Conservation (phyloP, 805 yeast genomes). For the Phaffomyces opuntiae region DNA sequence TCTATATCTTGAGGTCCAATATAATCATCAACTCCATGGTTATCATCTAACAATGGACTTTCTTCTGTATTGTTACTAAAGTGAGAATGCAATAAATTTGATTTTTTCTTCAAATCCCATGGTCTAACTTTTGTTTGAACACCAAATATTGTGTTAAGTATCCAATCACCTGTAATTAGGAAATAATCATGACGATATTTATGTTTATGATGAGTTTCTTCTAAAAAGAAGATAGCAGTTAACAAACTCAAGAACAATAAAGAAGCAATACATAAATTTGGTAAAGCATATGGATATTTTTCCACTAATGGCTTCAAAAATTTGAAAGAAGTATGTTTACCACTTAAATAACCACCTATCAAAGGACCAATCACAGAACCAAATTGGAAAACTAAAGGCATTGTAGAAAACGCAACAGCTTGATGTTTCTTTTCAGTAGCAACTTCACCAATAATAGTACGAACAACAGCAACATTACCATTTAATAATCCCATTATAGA, state of each 20-base stretch:
- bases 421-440: slow-evolving; percentile 52
- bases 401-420: slow-evolving; percentile 53
- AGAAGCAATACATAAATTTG: slow-evolving; percentile 40
- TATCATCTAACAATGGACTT: slow-evolving; percentile 13
- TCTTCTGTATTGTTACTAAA: slow-evolving; percentile 5
- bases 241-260: slow-evolving; percentile 31
- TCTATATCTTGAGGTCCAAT: background rate
- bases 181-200: slow-evolving; percentile 37
- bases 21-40: background rate
- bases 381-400: slow-evolving; percentile 55
- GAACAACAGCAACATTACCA: slow-evolving; percentile 59
- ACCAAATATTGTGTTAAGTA: slow-evolving; percentile 15
- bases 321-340: slow-evolving; percentile 21
- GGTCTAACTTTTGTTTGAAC: slow-evolving; percentile 20
- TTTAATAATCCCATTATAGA: slow-evolving; percentile 49
- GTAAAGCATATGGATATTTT: slow-evolving; percentile 43
- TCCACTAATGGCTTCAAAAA: slow-evolving; percentile 25
- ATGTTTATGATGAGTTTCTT: slow-evolving; percentile 42
- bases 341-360: slow-evolving; percentile 47
- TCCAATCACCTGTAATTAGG: slow-evolving; percentile 36
- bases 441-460: slow-evolving; percentile 57
- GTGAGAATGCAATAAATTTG: background rate
- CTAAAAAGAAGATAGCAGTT: slow-evolving; percentile 39
- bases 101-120: slow-evolving; percentile 15
- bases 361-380: slow-evolving; percentile 59